Conservation (phyloP, 805 yeast genomes). For the Diddensiella transvaalensis region DNA sequence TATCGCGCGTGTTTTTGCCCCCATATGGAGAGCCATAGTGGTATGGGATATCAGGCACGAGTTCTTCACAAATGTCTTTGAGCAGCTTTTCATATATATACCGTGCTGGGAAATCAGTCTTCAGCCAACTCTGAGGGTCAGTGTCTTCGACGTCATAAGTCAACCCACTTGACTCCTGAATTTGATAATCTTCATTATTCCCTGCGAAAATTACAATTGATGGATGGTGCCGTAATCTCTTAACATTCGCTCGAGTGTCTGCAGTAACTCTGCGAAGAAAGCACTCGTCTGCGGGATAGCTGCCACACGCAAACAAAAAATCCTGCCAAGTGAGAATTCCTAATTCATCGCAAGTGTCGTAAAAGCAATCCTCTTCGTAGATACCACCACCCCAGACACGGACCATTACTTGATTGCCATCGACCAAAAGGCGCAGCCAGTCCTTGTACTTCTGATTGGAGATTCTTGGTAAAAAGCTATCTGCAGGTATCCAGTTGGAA, state of each 20-base stretch:
- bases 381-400: constrained; percentile 49
- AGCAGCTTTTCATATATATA: constrained; percentile 37
- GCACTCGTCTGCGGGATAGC: constrained; percentile 41
- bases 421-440: constrained; percentile 35
- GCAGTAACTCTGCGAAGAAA: constrained; percentile 35
- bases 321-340: constrained; percentile 52
- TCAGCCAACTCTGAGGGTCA: constrained; percentile 8
- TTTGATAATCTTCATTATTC: constrained; percentile 45
- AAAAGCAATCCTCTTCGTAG: constrained; percentile 41
- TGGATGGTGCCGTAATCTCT: constrained; percentile 39
- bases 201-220: constrained; percentile 33
- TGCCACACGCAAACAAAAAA: constrained; percentile 53
- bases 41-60: constrained; percentile 10
- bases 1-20: constrained; percentile 29
- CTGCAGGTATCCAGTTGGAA: constrained; percentile 48
- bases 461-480: constrained; percentile 37
- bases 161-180: constrained; percentile 35
- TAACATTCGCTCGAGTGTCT: constrained; percentile 42
- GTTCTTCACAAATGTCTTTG: constrained; percentile 33
- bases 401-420: constrained; percentile 42
- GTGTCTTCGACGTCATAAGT: constrained; percentile 15
- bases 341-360: constrained; percentile 39
- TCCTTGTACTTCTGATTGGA: constrained; percentile 33
- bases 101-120: constrained; percentile 39
- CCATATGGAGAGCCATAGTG: constrained; percentile 16